Base-by-base conservation (phyloP, 352 stramenopile genomes). In the Pythium volutum region DNA sequence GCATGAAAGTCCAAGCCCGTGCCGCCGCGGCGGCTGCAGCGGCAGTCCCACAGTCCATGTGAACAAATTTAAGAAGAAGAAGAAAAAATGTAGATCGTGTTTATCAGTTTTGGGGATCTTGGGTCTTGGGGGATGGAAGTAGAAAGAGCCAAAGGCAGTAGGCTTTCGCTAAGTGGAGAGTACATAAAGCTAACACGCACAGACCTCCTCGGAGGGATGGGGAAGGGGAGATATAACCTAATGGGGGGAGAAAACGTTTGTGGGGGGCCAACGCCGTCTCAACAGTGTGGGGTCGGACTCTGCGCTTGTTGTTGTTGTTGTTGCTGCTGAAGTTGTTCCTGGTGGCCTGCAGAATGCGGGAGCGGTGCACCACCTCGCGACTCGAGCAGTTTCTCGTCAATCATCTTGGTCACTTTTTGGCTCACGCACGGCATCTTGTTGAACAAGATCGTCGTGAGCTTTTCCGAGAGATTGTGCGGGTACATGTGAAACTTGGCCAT, bases 401-500 rank as follows among this genome's bases (percentile, higher is more conserved):
- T 79, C 22, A 87, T 66, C 18, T 71, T 77, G 57, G 83, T 81
- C 74, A 88, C 79, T 55, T 77, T 82, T 61, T 88, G 77, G 41
- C 78, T 68, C 49, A 74, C 81, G 56, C 76, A 77, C 9, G 79
- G 77, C 67, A 89, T 81, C 56, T 71, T 76, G 39, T 74, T 73
- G 31, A 91, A 89, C 55, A 87, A 74, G 27, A 75, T 75, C 47
- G 79, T 73, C 18, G 81, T 73, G 38, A 86, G 66, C 56, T 89
- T 71, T 27, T 87, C 67, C n/a, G 74, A 74, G 9, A 89, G 62
- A 48, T 89, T 85, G 76, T 88, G 81, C 31, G 81, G 77, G 51
- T 81, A 87, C 79, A 91, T 84, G 76, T 91, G 81, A 61, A 80
- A 89, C 66, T 89, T 91, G 31, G 79, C 77, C 79, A 91, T 85